A percentile compares a stretch with the other conserved stretches of the same genome.
Evolutionary conservation across 164 flowering plant species (phyloP).

Genomic region (Piper betle): DNA sequence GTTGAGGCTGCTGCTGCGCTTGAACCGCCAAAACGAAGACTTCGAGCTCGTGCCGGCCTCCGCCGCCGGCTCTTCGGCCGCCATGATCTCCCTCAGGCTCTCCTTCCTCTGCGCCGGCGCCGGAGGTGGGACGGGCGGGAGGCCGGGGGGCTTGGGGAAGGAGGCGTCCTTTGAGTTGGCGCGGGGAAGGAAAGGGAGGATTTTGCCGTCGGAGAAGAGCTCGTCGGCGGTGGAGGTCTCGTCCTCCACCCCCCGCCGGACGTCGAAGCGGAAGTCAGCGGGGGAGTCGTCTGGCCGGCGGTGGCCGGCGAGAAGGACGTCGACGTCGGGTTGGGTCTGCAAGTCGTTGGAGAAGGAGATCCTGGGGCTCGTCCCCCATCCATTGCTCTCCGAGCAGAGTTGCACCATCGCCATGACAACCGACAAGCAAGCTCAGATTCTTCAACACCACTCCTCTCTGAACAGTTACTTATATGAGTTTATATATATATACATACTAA

Average conservation of each 20-base stretch:
- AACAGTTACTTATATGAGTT: not conserved
- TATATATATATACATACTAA: too few species aligned
- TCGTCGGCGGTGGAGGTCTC: conserved; percentile 55
- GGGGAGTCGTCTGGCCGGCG: conserved; percentile 3
- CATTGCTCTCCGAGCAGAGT: conserved; percentile 3
- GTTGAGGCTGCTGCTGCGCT: conserved; percentile 46
- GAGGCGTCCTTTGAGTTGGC: conserved; percentile 20
- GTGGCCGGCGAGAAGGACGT: conserved; percentile 12
- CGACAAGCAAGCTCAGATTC: too few species aligned
- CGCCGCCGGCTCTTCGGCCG: conserved; percentile 26
- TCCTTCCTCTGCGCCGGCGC: conserved; percentile 24
- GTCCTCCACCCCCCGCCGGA: conserved; percentile 16
- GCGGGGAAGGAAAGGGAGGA: conserved; percentile 50
- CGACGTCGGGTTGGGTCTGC: conserved; percentile 18
- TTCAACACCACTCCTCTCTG: not conserved
- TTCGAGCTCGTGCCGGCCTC: conserved; percentile 6
- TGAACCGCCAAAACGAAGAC: conserved; percentile 59
- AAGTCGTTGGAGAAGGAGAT: conserved; percentile 74
- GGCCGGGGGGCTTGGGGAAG: not conserved
- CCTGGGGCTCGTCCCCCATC: conserved; percentile 43
- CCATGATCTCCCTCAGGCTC: conserved; percentile 45
- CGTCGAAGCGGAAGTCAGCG: conserved; percentile 54
- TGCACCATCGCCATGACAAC: conserved; percentile 2
- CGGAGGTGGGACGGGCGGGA: not conserved
- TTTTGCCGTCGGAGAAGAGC: conserved; percentile 64